A percentile compares a stretch with the other conserved stretches of the same genome.
phyloP scores from a whole-genome alignment of 2,329 filamentous ascomycete species.

The Cladosporium sp. region DNA sequence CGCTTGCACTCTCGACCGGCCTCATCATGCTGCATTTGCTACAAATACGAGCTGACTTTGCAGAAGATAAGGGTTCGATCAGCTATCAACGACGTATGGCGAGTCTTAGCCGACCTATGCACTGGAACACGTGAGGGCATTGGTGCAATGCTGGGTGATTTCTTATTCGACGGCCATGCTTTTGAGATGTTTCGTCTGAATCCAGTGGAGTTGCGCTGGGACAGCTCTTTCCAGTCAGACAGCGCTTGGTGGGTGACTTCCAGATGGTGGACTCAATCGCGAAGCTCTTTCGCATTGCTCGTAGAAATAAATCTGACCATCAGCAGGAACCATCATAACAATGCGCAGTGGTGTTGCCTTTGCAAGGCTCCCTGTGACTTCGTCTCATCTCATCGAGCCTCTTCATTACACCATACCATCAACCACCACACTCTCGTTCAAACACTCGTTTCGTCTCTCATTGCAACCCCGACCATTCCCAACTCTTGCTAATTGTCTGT shows the following conservation, averaged over 20 bases:
- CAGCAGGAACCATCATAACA: constrained; percentile 21
- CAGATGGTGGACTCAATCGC: not conserved
- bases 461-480: constrained; percentile 36
- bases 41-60: not conserved
- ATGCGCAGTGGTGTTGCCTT: constrained; percentile 1
- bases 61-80: not conserved
- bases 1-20: not conserved
- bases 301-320: not conserved
- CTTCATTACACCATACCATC: constrained; percentile 12
- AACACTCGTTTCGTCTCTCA: constrained; percentile 24
- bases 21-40: not conserved
- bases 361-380: not conserved
- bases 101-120: not conserved
- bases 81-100: not conserved
- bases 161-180: not conserved
- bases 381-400: constrained; percentile 10
- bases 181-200: not conserved
- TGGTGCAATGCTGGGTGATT: not conserved
- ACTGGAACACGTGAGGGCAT: not conserved
- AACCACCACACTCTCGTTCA: constrained; percentile 25
- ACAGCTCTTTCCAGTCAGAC: not conserved
- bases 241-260: not conserved
- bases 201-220: not conserved
- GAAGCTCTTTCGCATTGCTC: constrained; percentile 9
- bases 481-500: constrained; percentile 35